Base-by-base conservation (phyloP, 2,329 filamentous ascomycete species). In the Colletotrichum tofieldiae region DNA sequence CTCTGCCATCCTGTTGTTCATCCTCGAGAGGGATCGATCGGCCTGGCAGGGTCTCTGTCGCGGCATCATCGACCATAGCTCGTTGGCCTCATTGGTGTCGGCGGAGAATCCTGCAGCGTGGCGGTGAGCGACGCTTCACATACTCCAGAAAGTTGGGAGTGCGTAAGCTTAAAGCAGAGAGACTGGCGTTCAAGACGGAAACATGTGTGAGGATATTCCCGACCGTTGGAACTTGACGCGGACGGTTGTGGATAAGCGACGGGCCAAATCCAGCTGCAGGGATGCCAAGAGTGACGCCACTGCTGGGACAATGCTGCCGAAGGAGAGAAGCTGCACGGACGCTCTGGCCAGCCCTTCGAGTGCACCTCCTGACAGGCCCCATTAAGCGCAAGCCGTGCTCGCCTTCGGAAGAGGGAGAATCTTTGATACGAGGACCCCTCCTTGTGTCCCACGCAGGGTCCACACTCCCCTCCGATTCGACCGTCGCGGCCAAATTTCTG, bases 31-130 rank as follows among this genome's bases (percentile, higher is more conserved):
- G 71, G 72, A 72, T 76, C 74, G 77, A 73, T 67, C 59, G 68
- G 64, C 76, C 81, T 78, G 82, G 81, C 77, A 82, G 79, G 77
- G 82, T 80, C 78, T 77, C 82, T 78, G 84, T 79, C 78, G 82
- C 80, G 76, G 82, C 79, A 82, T 87, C 86, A 86, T 87, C 79
- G 85, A 83, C 87, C 86, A 88, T 88, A 82, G 83, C 85, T 81
- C 75, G 71, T 69, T 73, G 75, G 62, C 76, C 74, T 77, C 79
- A 81, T 81, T 75, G 74, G 75, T 73, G 63, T 73, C 54, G 54
- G 52, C 32, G 49, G 45, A 37, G 20, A 45, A 55, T 64, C 65
- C 55, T 72, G 43, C 65, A 61, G 65, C 65, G 51, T 61, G 47
- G 45, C 39, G 32, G 20, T 11, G 47, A 49, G 69, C 63, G 63